Base-by-base conservation (phyloP, 192 early-diverging fungal species). In the Phlyctochytrium planicorne region DNA sequence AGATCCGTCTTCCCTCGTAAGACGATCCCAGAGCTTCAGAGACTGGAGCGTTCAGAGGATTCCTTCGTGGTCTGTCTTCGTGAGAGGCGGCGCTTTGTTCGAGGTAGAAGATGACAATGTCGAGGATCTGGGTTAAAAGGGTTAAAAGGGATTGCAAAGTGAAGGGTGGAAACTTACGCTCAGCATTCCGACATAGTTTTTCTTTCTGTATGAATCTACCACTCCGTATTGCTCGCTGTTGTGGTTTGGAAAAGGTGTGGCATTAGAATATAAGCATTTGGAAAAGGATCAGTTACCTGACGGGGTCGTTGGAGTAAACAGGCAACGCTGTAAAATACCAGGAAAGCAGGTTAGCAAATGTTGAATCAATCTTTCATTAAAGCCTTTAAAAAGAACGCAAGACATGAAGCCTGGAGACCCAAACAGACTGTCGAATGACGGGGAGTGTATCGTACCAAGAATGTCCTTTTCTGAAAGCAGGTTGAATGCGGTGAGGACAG, bases 91-190 rank as follows among this genome's bases (percentile, higher is more conserved):
- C 55, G 55, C 16, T 14, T 6, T 29, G 20, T 25, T 57, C 27
- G 25, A 57, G 55, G 55, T 25, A 57, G 55, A 57, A 57, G 10
- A 57, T 57, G 4, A 57, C 55, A 29, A 57, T 57, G 25, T 57
- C 55, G 20, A 57, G 16, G 16, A 57, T 57, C 55, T 57, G 6
- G 16, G 6, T 24, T 29, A 25, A 57, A 27, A 27, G 20, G 6
- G 40, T 47, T 14, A 20, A 47, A 47, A 47, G 40, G 40, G 6
- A 20, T 47, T 6, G 40, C 20, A 47, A 47, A 20, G 40, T 47
- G 6, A 47, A 47, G 6, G 10, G 6, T 47, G 55, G 27, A 25
- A 57, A 57, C 55, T 29, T 57, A 57, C 55, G 27, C 27, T 57
- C 6, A 57, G 16, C 27, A 57, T 57, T 29, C 55, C 55, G 27